phyloP scores from a whole-genome alignment of 768 basidiomycete species.

The Suillus plorans region DNA sequence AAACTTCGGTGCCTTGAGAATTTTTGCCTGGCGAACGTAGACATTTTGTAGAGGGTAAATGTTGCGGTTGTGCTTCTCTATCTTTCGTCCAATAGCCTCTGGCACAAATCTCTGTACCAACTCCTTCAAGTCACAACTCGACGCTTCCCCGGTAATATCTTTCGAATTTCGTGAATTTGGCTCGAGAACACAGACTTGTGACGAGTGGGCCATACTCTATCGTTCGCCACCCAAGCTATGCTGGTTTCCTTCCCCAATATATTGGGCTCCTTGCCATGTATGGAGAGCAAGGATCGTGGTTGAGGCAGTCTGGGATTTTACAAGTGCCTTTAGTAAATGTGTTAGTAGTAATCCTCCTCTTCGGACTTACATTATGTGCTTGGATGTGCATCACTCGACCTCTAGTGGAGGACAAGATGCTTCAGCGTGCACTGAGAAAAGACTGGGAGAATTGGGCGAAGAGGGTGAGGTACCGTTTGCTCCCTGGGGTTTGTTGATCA shows the following conservation, averaged over 20 bases:
- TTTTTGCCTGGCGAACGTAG: constrained; percentile 98
- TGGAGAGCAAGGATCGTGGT: background rate
- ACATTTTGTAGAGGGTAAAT: constrained; percentile 99
- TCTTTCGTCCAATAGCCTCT: constrained; percentile 99
- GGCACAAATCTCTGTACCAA: constrained; percentile 98
- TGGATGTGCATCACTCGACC: constrained; percentile 11
- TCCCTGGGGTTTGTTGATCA: background rate
- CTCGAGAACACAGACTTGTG: constrained; percentile 57
- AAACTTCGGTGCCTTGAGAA: constrained; percentile 96
- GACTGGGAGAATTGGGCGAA: constrained; percentile 12
- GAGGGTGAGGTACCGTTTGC: background rate
- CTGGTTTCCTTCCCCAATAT: background rate
- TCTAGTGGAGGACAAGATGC: constrained; percentile 11
- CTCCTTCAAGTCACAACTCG: constrained; percentile 98
- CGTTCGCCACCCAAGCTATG: constrained; percentile 24
- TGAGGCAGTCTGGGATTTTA: background rate
- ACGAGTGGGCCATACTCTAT: constrained; percentile 21
- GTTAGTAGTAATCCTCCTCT: background rate
- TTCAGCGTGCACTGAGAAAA: constrained; percentile 9
- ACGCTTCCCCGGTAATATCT: constrained; percentile 98
- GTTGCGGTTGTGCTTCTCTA: constrained; percentile 94
- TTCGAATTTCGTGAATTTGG: constrained; percentile 97
- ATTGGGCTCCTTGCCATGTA: background rate
- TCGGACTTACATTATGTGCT: background rate
- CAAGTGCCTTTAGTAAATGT: background rate